These are phyloP conservation scores for Byssoonygena ceratinophila DNA, from an alignment of 2,329 filamentous ascomycete genomes.

Conservation along the genomic window DNA sequence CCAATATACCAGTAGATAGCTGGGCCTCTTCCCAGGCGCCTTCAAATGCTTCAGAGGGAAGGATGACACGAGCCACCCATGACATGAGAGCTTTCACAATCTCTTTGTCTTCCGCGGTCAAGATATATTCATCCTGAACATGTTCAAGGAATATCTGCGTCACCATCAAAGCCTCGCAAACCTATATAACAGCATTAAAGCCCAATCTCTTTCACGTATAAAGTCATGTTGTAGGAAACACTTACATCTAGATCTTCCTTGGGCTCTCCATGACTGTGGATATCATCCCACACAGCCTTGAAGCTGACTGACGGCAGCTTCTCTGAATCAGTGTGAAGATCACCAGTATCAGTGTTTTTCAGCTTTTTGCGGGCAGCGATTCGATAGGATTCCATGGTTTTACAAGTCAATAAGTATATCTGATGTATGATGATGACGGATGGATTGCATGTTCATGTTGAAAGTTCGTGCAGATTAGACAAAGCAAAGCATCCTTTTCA, in stretches of 20 bases:
- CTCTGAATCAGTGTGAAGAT: background rate
- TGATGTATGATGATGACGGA: too few relatives aligned
- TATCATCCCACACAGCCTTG: conserved; percentile 24
- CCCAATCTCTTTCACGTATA: background rate
- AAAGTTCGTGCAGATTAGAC: too few relatives aligned
- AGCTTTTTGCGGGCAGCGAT: conserved; percentile 8
- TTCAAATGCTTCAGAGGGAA: conserved; percentile 28
- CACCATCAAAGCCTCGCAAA: conserved; percentile 26
- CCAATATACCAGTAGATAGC: conserved; percentile 15
- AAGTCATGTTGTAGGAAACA: background rate
- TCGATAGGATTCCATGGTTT: conserved; percentile 15
- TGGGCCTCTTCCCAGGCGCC: conserved; percentile 22
- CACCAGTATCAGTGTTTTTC: background rate
- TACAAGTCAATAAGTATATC: too few relatives aligned
- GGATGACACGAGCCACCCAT: conserved; percentile 26
- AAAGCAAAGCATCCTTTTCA: too few relatives aligned
- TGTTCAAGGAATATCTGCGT: conserved; percentile 20
- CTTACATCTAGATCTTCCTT: conserved; percentile 21
- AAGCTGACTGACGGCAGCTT: conserved; percentile 4
- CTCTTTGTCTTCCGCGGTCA: conserved; percentile 20
- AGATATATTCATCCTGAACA: conserved; percentile 13
- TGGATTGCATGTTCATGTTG: too few relatives aligned
- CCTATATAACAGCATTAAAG: conserved; percentile 18
- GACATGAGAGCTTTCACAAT: conserved; percentile 24
- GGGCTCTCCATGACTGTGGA: conserved; percentile 20